A percentile compares a stretch with the other conserved stretches of the same genome.
Conservation (phyloP, 2,329 filamentous ascomycete genomes). For the Trichoderma semiorbis region DNA sequence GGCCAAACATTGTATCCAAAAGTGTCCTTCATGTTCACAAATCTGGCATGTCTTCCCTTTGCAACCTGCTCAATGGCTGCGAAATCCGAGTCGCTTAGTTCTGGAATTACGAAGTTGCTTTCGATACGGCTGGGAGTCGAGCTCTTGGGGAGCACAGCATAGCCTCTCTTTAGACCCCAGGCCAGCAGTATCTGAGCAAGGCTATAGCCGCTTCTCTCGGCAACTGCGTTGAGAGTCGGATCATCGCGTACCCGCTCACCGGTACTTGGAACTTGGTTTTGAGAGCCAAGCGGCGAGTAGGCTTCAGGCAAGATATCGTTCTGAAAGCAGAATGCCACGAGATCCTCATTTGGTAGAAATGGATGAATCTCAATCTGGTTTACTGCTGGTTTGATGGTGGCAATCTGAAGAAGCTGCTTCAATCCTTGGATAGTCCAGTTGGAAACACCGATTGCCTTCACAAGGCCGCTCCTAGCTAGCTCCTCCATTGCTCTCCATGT, state of each 20-base stretch:
- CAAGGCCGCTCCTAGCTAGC: conserved; percentile 65
- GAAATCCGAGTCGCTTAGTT: not conserved
- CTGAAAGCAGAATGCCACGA: conserved; percentile 66
- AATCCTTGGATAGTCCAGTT: conserved; percentile 82
- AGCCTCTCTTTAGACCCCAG: conserved; percentile 79
- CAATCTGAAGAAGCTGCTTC: conserved; percentile 67
- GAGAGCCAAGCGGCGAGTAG: conserved; percentile 7
- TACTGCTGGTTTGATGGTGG: conserved; percentile 52
- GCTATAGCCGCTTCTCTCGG: conserved; percentile 39
- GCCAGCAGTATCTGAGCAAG: conserved; percentile 64
- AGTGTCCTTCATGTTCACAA: conserved; percentile 9
- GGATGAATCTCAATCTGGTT: conserved; percentile 84
- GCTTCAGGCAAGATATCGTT: conserved; percentile 72
- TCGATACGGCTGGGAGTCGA: conserved; percentile 71
- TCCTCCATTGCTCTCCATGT: conserved; percentile 77
- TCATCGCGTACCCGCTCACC: conserved; percentile 69
- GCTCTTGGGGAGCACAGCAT: conserved; percentile 82
- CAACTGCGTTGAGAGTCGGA: conserved; percentile 55
- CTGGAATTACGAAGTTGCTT: conserved; percentile 55
- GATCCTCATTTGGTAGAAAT: conserved; percentile 76
- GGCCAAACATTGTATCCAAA: conserved; percentile 12
- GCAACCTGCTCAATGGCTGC: conserved; percentile 5
- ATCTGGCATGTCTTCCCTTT: not conserved
- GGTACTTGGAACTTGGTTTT: conserved; percentile 27
- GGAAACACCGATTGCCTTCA: conserved; percentile 78